A percentile compares a stretch with the other conserved stretches of the same genome.
These are phyloP conservation scores for Simmondsia chinensis DNA, from an alignment of 148 eudicot species.

Conservation along the genomic window DNA sequence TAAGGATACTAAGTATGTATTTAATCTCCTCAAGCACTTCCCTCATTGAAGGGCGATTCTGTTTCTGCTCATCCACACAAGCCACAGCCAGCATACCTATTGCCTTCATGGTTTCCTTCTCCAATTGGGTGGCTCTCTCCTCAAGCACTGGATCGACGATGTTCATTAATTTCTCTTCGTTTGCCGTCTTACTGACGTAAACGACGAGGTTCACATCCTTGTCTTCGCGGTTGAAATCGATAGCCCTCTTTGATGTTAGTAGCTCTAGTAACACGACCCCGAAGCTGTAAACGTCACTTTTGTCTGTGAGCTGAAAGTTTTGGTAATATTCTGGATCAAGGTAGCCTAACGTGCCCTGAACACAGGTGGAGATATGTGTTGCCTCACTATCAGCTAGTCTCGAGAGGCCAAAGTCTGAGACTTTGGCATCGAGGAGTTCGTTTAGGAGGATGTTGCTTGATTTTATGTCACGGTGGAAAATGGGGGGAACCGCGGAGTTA, in stretches of 20 bases:
- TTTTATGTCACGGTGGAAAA: conserved; percentile 53
- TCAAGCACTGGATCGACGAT: conserved; percentile 33
- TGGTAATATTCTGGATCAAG: conserved; percentile 56
- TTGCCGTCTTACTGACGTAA: conserved; percentile 26
- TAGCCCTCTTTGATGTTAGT: conserved; percentile 37
- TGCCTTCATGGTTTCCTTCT: conserved; percentile 48
- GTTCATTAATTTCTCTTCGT: conserved; percentile 29
- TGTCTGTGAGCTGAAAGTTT: conserved; percentile 41
- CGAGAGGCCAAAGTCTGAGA: conserved; percentile 57
- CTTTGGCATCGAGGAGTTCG: conserved; percentile 49
- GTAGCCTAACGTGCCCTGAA: conserved; percentile 55
- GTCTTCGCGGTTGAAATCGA: conserved; percentile 50
- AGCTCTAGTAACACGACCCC: conserved; percentile 54
- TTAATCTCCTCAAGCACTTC: conserved; percentile 56
- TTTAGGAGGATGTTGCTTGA: conserved; percentile 51
- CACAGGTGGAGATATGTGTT: conserved; percentile 41
- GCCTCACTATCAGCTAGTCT: conserved; percentile 35
- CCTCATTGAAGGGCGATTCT: conserved; percentile 55
- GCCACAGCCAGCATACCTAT: conserved; percentile 39
- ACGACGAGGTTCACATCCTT: conserved; percentile 45
- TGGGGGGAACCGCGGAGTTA: conserved; percentile 45
- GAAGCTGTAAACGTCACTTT: conserved; percentile 59
- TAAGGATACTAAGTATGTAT: conserved; percentile 36
- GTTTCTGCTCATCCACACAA: conserved; percentile 46
- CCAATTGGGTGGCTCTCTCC: conserved; percentile 28